Evolutionary conservation across 805 yeast genomes (phyloP), one percentile per base, ranked within the genome.

Genomic region (Osmozyma mogii): DNA sequence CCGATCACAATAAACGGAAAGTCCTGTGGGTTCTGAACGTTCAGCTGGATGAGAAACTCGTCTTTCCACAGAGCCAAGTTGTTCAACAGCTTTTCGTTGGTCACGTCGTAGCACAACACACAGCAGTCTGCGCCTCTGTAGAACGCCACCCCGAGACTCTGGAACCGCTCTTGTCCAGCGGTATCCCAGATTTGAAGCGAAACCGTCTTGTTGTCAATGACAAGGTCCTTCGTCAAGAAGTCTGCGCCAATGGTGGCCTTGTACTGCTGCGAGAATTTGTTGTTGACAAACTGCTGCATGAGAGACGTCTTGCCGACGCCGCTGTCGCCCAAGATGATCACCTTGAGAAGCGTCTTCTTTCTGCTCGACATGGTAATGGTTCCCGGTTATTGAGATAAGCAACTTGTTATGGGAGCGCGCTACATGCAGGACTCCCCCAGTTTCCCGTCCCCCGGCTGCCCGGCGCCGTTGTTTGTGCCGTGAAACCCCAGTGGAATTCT

Each of bases 241-340:
- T 92, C 97, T 2, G 97, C 97, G 7, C 98, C 98, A 43, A 89
- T 89, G 10, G 98, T 89, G 17, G 97, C 96, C 52, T 89, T 92
- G 59, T 92, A 92, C 55, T 89, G 97, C 43, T 88, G 89, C 23
- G 87, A 76, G 60, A 89, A 89, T 68, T 87, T 88, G 50, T 84
- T 87, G 59, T 85, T 87, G 41, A 92, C 96, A 58, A 85, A 89
- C 56, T 89, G 95, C 57, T 89, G 97, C 95, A 89, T 88, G 43
- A 89, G 65, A 3, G 96, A 85, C 17, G 97, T 89, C 65, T 89
- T 89, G 16, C 98, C 98, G 27, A 92, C 97, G 31, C 97, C 97
- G 2, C 95, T 83, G 56, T 92, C 97, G 23, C 98, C 98, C 31
- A 89, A 68, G 32, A 89, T 87, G 54, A 89, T 89, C 37, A 89